Evolutionary conservation across 331 rosid genomes (phyloP).

Genomic region (Saraca asoca): DNA sequence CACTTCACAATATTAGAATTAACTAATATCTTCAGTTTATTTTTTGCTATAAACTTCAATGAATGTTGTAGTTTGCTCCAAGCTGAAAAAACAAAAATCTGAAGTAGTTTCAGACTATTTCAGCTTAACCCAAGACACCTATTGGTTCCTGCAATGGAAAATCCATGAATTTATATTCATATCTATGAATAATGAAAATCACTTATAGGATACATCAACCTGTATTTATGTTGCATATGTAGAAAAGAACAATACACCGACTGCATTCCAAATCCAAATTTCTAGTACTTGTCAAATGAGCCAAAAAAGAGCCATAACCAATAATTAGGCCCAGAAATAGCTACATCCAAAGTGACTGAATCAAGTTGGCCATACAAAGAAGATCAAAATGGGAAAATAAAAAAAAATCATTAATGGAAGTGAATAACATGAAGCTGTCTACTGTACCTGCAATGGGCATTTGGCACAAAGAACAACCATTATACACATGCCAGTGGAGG

Average conservation of each 20-base stretch:
- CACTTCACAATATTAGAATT: constrained; percentile 7
- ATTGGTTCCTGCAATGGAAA: constrained; percentile 6
- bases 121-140: constrained; percentile 24
- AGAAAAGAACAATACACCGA: no score
- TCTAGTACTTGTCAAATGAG: constrained; percentile 9
- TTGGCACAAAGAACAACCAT: no score
- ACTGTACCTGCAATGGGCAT: constrained; percentile 40
- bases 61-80: neutral
- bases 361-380: neutral
- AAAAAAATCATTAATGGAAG: neutral
- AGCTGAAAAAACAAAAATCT: neutral
- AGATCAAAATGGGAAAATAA: neutral
- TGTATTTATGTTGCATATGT: no score
- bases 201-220: no score
- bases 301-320: neutral
- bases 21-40: constrained; percentile 22
- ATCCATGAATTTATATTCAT: constrained; percentile 17
- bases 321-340: no score
- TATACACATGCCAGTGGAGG: no score
- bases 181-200: neutral
- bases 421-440: neutral
- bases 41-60: neutral
- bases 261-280: neutral
- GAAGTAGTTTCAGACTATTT: neutral
- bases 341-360: no score